These are phyloP conservation scores for Glebionis coronaria DNA, from an alignment of 129 eudicot genomes.

Conservation along the genomic window DNA sequence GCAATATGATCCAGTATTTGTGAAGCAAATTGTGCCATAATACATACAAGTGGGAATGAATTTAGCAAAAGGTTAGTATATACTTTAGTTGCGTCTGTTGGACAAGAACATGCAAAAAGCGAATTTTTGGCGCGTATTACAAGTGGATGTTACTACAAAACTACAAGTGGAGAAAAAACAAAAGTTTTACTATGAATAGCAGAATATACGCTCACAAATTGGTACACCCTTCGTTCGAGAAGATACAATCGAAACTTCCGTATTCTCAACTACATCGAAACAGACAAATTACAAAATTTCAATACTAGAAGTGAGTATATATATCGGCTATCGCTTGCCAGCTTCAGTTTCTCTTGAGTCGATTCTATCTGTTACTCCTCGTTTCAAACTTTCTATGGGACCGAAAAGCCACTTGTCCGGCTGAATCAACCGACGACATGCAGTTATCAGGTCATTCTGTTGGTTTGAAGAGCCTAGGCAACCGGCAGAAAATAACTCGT, in stretches of 20 bases:
- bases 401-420: too few species aligned
- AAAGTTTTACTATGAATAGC: not conserved
- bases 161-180: slow-evolving; percentile 17
- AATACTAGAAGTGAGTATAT: too few species aligned
- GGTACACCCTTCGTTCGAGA: not conserved
- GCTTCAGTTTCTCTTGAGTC: too few species aligned
- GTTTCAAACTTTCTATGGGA: too few species aligned
- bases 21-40: slow-evolving; percentile 20
- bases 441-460: too few species aligned
- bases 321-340: too few species aligned
- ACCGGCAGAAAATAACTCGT: too few species aligned
- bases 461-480: too few species aligned
- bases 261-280: too few species aligned
- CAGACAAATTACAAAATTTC: too few species aligned
- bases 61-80: not conserved
- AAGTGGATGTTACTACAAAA: not conserved
- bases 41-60: slow-evolving; percentile 19
- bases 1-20: slow-evolving; percentile 18
- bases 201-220: not conserved
- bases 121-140: slow-evolving; percentile 25
- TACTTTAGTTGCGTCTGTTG: slow-evolving; percentile 16
- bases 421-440: too few species aligned
- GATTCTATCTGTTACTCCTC: too few species aligned
- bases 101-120: slow-evolving; percentile 32
- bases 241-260: not conserved